These are phyloP conservation scores for Casuarina equisetifolia DNA, from an alignment of 306 rosid genomes.

Conservation along the genomic window DNA sequence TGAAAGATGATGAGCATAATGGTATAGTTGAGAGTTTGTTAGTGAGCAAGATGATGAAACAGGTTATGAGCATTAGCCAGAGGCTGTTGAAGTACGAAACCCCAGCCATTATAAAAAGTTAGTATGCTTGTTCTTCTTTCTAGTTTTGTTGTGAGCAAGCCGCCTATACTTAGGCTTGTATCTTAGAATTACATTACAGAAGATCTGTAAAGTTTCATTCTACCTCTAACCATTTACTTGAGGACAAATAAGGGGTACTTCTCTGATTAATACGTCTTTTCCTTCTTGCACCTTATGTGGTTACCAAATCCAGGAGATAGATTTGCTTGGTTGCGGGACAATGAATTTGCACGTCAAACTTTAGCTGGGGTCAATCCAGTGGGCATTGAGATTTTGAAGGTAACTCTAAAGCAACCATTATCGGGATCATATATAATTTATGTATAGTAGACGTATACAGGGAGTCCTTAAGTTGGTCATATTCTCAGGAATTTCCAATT, in stretches of 20 bases:
- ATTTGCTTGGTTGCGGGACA: constrained; percentile 86
- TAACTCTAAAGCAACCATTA: constrained; percentile 30
- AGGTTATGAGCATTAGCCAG: constrained; percentile 52
- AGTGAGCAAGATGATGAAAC: constrained; percentile 55
- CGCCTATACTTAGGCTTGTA: not conserved
- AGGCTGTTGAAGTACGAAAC: constrained; percentile 70
- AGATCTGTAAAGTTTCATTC: constrained; percentile 2
- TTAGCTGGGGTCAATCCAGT: constrained; percentile 95
- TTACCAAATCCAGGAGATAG: constrained; percentile 56
- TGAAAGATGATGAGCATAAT: constrained; percentile 57
- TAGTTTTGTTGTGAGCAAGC: constrained; percentile 3
- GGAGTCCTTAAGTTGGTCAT: constrained; percentile 15
- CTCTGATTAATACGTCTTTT: not conserved
- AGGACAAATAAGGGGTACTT: not conserved
- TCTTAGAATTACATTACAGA: constrained; percentile 4
- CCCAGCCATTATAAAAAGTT: constrained; percentile 69
- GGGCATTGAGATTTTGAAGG: constrained; percentile 83
- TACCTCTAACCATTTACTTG: not conserved
- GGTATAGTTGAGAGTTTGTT: constrained; percentile 32
- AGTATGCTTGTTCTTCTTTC: constrained; percentile 25
- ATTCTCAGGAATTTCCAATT: constrained; percentile 75
- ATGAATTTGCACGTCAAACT: constrained; percentile 89
- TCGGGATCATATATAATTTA: not conserved
- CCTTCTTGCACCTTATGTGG: constrained; percentile 10
- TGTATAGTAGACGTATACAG: not conserved